Evolutionary conservation across 2,329 filamentous ascomycete species (phyloP).

Genomic region (Sporothrix brasiliensis): DNA sequence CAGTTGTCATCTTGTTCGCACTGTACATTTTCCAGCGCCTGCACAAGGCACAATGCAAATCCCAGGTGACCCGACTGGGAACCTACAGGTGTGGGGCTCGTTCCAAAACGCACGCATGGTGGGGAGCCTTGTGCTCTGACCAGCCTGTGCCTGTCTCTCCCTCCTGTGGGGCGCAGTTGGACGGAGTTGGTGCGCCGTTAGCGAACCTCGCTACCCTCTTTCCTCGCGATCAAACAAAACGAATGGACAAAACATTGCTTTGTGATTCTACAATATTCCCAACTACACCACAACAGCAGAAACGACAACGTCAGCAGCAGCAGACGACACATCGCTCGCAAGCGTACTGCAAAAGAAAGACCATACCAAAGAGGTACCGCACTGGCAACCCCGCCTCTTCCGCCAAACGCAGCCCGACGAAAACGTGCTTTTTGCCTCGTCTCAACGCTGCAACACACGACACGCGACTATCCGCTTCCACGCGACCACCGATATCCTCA

Average conservation of each 20-base stretch:
- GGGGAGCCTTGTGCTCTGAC: constrained; percentile 22
- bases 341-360: background rate
- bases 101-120: background rate
- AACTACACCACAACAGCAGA: background rate
- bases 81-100: constrained; percentile 2
- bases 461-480: background rate
- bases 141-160: background rate
- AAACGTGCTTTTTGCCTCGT: background rate
- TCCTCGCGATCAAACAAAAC: background rate
- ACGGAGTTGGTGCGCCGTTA: background rate
- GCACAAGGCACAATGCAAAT: background rate
- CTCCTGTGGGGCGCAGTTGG: background rate
- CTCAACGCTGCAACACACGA: background rate
- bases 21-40: background rate
- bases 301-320: background rate
- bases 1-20: background rate
- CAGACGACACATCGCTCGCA: background rate
- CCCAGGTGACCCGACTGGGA: too few relatives aligned
- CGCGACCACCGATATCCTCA: background rate
- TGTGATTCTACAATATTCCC: background rate
- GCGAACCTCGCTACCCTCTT: background rate
- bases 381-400: background rate
- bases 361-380: background rate
- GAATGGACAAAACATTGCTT: background rate
- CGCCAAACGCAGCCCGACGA: constrained; percentile 3